These are phyloP conservation scores for Vitis labrusca DNA, from an alignment of 164 flowering plant species.

Conservation along the genomic window DNA sequence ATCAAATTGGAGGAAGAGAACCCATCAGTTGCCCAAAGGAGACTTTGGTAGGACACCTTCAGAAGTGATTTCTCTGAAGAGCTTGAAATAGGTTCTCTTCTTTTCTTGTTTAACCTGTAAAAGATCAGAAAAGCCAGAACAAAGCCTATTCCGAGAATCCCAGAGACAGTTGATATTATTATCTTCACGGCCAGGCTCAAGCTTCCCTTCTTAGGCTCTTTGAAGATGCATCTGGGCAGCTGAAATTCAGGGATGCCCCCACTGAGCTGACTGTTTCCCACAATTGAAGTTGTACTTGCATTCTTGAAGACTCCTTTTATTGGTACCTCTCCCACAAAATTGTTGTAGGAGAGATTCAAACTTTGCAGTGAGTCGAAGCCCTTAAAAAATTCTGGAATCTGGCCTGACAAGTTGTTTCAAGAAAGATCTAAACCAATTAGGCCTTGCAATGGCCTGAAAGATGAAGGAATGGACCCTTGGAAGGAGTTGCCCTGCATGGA, in stretches of 20 bases:
- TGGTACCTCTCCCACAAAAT: constrained; percentile 18
- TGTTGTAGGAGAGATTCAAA: constrained; percentile 32
- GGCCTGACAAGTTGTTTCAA: constrained; percentile 28
- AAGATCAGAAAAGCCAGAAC: not conserved
- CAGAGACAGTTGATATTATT: no score
- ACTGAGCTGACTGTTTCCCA: constrained; percentile 2
- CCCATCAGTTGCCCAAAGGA: not conserved
- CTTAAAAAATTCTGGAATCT: constrained; percentile 24
- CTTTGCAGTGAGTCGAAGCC: constrained; percentile 7
- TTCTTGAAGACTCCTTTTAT: not conserved
- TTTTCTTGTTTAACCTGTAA: not conserved
- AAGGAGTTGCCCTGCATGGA: constrained; percentile 19
- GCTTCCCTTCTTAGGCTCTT: not conserved
- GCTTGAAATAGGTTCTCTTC: not conserved
- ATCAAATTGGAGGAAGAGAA: constrained; percentile 2
- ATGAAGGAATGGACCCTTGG: constrained; percentile 23
- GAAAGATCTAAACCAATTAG: constrained; percentile 25
- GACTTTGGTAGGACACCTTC: not conserved
- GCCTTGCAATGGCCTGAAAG: constrained; percentile 18
- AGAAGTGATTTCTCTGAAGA: not conserved
- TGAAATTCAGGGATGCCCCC: constrained; percentile 1
- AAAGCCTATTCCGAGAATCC: not conserved
- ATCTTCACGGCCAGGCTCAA: not conserved
- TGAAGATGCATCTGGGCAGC: not conserved
- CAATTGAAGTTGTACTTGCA: constrained; percentile 1